Conservation (phyloP, 2,329 filamentous ascomycete genomes). For the Cladosporium oxysporum region DNA sequence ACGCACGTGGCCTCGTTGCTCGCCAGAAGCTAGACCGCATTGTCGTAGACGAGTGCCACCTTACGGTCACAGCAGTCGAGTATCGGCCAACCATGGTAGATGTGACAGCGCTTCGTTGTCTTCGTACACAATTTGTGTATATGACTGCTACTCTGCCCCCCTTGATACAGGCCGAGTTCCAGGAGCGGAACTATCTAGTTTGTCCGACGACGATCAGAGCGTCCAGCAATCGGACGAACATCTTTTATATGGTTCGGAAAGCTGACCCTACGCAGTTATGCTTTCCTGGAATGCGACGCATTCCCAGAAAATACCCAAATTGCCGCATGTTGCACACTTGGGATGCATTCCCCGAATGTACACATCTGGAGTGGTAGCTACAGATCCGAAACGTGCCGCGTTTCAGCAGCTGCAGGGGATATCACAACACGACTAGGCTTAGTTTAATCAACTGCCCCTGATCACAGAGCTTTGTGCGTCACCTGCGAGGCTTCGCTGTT, state of each 20-base stretch:
- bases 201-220: not conserved
- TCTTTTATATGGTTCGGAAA: conserved; percentile 12
- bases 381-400: too few species aligned
- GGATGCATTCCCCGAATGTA: too few species aligned
- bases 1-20: not conserved
- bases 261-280: too few species aligned
- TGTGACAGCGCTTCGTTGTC: not conserved
- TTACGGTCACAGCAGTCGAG: not conserved
- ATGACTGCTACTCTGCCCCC: conserved; percentile 18
- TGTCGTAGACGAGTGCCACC: conserved; percentile 4
- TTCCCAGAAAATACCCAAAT: too few species aligned
- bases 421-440: too few species aligned
- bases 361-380: too few species aligned
- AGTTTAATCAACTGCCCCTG: too few species aligned
- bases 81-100: conserved; percentile 5
- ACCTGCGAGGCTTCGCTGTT: too few species aligned
- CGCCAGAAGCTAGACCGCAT: conserved; percentile 12
- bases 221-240: conserved; percentile 10
- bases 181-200: not conserved
- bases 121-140: conserved; percentile 13
- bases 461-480: too few species aligned
- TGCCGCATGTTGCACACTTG: too few species aligned
- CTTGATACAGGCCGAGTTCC: not conserved
- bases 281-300: too few species aligned
- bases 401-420: too few species aligned